phyloP scores from a whole-genome alignment of 2,329 filamentous ascomycete genomes.

The Hypoxylon sp. region DNA sequence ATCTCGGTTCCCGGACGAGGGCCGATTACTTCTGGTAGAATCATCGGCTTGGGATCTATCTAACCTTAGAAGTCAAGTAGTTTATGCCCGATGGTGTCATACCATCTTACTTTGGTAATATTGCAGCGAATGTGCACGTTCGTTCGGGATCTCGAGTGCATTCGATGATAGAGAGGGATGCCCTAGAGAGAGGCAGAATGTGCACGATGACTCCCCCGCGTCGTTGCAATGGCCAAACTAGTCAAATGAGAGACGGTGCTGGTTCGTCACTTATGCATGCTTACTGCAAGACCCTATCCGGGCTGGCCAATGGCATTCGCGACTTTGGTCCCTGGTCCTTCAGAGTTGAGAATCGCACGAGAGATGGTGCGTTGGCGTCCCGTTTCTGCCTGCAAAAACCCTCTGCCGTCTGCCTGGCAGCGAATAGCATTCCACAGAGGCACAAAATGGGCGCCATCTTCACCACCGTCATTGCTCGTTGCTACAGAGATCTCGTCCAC shows the following conservation, averaged over 20 bases:
- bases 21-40: conserved; percentile 17
- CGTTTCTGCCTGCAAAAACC: conserved; percentile 43
- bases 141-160: conserved; percentile 15
- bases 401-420: conserved; percentile 43
- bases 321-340: conserved; percentile 24
- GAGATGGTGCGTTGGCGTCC: conserved; percentile 48
- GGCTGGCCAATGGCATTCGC: conserved; percentile 39
- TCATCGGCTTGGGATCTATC: conserved; percentile 18
- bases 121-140: conserved; percentile 15
- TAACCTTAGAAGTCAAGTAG: conserved; percentile 16
- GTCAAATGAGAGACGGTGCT: conserved; percentile 43
- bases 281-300: conserved; percentile 39
- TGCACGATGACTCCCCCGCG: conserved; percentile 44
- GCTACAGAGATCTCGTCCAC: conserved; percentile 27
- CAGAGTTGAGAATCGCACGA: conserved; percentile 38
- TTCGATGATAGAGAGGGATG: conserved; percentile 3
- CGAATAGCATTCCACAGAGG: conserved; percentile 43
- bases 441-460: conserved; percentile 44
- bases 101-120: conserved; percentile 25
- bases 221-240: conserved; percentile 31
- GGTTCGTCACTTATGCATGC: conserved; percentile 47
- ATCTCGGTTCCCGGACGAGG: conserved; percentile 34
- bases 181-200: conserved; percentile 14
- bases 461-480: conserved; percentile 38
- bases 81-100: conserved; percentile 39